phyloP scores from a whole-genome alignment of 768 basidiomycete species.

The Auricularia auricula-judae region DNA sequence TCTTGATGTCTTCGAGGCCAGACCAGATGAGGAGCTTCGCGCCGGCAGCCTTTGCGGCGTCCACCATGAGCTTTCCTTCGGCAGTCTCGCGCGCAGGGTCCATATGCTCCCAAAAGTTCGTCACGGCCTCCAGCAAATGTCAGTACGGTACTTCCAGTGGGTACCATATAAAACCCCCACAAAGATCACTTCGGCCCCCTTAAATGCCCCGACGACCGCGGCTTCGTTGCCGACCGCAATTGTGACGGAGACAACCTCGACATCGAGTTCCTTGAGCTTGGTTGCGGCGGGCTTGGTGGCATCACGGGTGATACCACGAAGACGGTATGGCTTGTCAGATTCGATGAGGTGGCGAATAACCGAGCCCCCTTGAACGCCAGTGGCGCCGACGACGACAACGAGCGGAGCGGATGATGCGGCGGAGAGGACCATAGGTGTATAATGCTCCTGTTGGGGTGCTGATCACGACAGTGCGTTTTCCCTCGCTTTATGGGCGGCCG shows the following conservation, averaged over 20 bases:
- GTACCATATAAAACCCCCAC: background rate
- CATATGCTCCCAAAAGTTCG: background rate
- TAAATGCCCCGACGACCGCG: background rate
- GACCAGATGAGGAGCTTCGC: conserved; percentile 9
- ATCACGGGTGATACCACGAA: conserved; percentile 24
- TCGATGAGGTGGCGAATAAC: conserved; percentile 18
- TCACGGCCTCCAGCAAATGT: background rate
- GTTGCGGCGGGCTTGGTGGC: conserved; percentile 15
- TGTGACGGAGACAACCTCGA: conserved; percentile 12
- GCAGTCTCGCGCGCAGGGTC: conserved; percentile 3
- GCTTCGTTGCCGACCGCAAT: background rate
- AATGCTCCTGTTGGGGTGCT: too few relatives aligned
- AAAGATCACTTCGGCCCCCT: background rate
- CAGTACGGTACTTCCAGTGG: background rate
- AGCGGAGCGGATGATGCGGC: conserved; percentile 3
- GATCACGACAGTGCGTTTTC: too few relatives aligned
- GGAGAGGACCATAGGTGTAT: background rate
- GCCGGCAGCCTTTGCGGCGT: conserved; percentile 9
- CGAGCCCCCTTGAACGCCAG: conserved; percentile 24
- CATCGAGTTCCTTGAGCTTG: conserved; percentile 14
- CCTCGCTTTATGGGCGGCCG: too few relatives aligned
- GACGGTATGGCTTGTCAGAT: conserved; percentile 21
- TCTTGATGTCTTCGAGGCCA: background rate
- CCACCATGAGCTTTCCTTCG: conserved; percentile 13
- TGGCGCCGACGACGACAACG: conserved; percentile 26